phyloP scores from a whole-genome alignment of 2,329 filamentous ascomycete species.

The Fusarium praegraminearum region DNA sequence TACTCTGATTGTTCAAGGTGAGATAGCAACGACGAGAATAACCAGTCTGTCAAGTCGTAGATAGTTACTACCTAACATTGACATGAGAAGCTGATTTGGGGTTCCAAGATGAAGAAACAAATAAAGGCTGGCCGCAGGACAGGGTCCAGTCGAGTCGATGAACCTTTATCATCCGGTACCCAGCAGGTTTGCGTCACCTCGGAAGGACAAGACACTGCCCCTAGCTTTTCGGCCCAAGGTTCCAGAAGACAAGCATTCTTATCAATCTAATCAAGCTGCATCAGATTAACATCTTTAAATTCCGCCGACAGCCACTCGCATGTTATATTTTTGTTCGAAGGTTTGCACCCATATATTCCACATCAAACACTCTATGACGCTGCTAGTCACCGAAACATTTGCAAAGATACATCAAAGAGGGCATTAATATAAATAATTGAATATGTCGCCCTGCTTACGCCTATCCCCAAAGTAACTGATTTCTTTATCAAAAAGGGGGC shows the following conservation, averaged over 20 bases:
- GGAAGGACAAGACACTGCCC: constrained; percentile 20
- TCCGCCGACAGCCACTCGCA: not conserved
- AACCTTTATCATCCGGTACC: not conserved
- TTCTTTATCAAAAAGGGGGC: constrained; percentile 23
- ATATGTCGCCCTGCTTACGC: constrained; percentile 7
- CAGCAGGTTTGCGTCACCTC: not conserved
- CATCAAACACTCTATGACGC: not conserved
- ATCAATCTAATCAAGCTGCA: constrained; percentile 50
- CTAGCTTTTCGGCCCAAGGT: constrained; percentile 25
- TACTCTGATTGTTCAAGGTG: constrained; percentile 28
- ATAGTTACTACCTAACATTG: too few species aligned
- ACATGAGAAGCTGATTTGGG: not conserved
- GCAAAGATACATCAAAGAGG: not conserved
- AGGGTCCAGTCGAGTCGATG: not conserved
- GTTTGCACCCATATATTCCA: too few species aligned
- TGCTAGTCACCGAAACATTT: not conserved
- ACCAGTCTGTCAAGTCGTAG: not conserved
- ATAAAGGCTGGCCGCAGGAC: not conserved
- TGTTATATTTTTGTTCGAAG: not conserved
- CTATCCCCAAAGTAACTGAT: not conserved
- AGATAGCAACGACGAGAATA: constrained; percentile 25
- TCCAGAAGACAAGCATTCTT: constrained; percentile 45
- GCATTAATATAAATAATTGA: not conserved
- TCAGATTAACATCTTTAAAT: constrained; percentile 38
- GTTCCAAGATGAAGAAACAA: not conserved